phyloP scores from a whole-genome alignment of 1,284 basidiomycete genomes.

The Phellopilus nigrolimitatus region DNA sequence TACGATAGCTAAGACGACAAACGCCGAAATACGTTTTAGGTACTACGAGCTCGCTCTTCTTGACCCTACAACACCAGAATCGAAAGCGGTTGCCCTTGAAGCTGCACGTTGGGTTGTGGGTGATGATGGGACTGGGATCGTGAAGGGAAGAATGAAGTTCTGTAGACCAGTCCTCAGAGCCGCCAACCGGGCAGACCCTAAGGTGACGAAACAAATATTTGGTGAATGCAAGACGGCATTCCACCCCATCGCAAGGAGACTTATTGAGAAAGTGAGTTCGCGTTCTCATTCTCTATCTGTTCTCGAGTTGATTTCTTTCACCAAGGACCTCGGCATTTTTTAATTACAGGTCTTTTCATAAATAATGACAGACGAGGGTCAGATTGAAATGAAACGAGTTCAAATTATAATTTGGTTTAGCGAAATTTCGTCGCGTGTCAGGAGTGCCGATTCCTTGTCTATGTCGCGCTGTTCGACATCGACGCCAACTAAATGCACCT shows the following conservation, averaged over 20 bases:
- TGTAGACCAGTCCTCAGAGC: slow-evolving; percentile 63
- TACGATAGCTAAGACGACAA: slow-evolving; percentile 44
- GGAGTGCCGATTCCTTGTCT: too few species aligned
- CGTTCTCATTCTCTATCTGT: not conserved
- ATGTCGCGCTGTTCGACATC: too few species aligned
- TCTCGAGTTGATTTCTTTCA: not conserved
- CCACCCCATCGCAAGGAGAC: slow-evolving; percentile 70
- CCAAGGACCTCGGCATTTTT: slow-evolving; percentile 11
- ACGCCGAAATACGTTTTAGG: slow-evolving; percentile 70
- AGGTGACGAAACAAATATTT: slow-evolving; percentile 61
- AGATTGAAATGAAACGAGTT: too few species aligned
- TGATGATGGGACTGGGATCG: slow-evolving; percentile 47
- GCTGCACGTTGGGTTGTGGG: slow-evolving; percentile 72
- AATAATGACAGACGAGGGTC: too few species aligned
- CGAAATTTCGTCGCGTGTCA: too few species aligned
- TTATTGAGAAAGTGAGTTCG: slow-evolving; percentile 66
- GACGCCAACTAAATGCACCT: too few species aligned
- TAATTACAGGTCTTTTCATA: too few species aligned
- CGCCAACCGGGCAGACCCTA: slow-evolving; percentile 51
- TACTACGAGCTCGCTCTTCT: slow-evolving; percentile 58
- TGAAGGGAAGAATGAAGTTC: slow-evolving; percentile 82
- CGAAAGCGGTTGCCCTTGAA: slow-evolving; percentile 42
- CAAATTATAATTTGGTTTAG: too few species aligned
- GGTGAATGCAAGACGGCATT: slow-evolving; percentile 49
- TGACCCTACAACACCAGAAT: slow-evolving; percentile 44